Conservation (phyloP, 2,329 filamentous ascomycete species). For the Metarhizium robertsii region DNA sequence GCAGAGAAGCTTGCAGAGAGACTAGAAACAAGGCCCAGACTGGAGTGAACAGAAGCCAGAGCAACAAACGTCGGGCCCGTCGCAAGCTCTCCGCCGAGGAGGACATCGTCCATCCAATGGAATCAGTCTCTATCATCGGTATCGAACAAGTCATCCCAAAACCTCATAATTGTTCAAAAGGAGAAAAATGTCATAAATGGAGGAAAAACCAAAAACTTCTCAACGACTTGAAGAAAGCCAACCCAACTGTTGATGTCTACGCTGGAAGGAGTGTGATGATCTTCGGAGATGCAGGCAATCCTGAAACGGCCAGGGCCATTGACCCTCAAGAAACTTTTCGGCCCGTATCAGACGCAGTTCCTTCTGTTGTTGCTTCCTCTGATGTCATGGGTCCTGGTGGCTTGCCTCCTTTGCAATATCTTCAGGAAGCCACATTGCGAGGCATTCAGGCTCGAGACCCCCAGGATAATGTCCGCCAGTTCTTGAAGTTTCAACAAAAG, state of each 20-base stretch:
- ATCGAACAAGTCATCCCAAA: slow-evolving; percentile 85
- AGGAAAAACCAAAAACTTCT: slow-evolving; percentile 71
- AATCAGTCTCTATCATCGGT: slow-evolving; percentile 84
- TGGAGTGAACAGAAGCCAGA: slow-evolving; percentile 26
- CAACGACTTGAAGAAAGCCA: slow-evolving; percentile 63
- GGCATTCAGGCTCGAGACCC: slow-evolving; percentile 66
- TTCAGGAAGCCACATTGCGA: slow-evolving; percentile 66
- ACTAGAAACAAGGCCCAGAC: slow-evolving; percentile 27
- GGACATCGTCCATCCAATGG: slow-evolving; percentile 65
- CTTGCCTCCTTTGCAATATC: slow-evolving; percentile 53
- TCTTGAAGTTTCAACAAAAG: slow-evolving; percentile 72
- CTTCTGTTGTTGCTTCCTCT: slow-evolving; percentile 83
- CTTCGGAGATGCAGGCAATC: slow-evolving; percentile 70
- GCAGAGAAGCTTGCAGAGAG: slow-evolving; percentile 39
- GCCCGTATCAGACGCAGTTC: slow-evolving; percentile 65
- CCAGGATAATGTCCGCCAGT: slow-evolving; percentile 88
- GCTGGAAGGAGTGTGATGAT: slow-evolving; percentile 63
- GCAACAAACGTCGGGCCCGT: slow-evolving; percentile 29
- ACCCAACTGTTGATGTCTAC: slow-evolving; percentile 51
- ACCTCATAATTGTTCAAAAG: slow-evolving; percentile 75
- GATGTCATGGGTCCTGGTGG: slow-evolving; percentile 70
- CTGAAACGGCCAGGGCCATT: slow-evolving; percentile 50
- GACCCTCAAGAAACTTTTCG: slow-evolving; percentile 48
- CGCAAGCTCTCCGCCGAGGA: slow-evolving; percentile 37
- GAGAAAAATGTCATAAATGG: slow-evolving; percentile 77